Base-by-base conservation (phyloP, 148 eudicot genomes). In the Cornus kousa region DNA sequence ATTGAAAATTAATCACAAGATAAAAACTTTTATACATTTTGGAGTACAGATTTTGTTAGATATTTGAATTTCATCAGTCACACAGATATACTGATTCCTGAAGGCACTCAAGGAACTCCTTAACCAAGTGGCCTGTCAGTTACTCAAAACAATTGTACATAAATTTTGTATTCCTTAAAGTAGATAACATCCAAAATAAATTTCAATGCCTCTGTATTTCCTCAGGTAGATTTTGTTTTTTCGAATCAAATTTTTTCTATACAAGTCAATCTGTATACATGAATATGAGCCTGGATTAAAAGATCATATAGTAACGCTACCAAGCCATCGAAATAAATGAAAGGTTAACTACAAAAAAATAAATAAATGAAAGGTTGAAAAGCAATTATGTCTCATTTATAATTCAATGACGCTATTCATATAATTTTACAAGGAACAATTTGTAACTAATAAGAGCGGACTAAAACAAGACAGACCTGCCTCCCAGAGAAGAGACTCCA, bases 341-440 rank as follows among this genome's bases (percentile, higher is more conserved):
- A 57, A 57, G 62, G 62, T 2, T 57, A 28, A 28, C 28, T 28
- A 28, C 1, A 28, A 28, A 28, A 28, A 28, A 28, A 28, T 28
- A 53, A 3, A 57, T 57, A 19, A 13, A 8, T 57, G n/a, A 57
- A 57, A 57, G 62, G 62, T 2, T 57, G 19, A 13, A 57, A 35
- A 13, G 13, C 62, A 68, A 31, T 33, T 11, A 69, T 16, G 37
- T 11, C 35, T 19, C 23, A 35, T 69, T 14, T 14, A 43, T 37
- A 71, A 40, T 71, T 71, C 57, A 71, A 43, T 43, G 23, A n/a
- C n/a, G 53, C 57, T 17, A 9, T 9, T 19, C 72, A 35, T 7
- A 7, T n/a, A 20, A 71, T 40, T 74, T 66, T 67, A 76, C 78
- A 76, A 19, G 77, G 78, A 23, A 23, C 17, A 75, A 66, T 66